A percentile compares a stretch with the other conserved stretches of the same genome.
These are phyloP conservation scores for Trypanosoma vivax DNA, from an alignment of 208 protist genomes.

Conservation along the genomic window DNA sequence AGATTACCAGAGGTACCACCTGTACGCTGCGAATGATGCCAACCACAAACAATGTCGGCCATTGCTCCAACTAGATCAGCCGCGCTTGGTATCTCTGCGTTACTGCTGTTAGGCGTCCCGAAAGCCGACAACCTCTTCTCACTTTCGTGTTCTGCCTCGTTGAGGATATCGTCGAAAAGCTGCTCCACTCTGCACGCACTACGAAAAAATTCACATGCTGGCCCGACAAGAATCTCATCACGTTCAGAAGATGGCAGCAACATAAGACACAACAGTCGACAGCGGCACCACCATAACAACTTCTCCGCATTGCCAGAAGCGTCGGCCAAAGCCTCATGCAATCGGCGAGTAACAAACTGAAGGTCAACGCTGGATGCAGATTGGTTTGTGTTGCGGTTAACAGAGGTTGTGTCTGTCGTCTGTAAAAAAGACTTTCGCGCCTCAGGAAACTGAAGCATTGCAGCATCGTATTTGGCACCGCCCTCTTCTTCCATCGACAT, in stretches of 20 bases:
- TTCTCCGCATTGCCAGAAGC: constrained; percentile 22
- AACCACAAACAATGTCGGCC: constrained; percentile 33
- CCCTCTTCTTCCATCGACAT: too few species aligned
- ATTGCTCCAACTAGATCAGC: constrained; percentile 49
- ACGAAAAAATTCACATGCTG: constrained; percentile 46
- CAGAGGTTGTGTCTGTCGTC: too few species aligned
- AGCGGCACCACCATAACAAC: constrained; percentile 79
- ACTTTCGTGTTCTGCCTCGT: constrained; percentile 9
- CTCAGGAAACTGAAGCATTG: constrained; percentile 15
- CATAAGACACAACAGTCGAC: constrained; percentile 53
- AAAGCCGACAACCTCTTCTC: background rate
- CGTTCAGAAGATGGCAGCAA: constrained; percentile 27
- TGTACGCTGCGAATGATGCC: constrained; percentile 10
- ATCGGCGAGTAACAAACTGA: constrained; percentile 7
- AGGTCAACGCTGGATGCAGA: constrained; percentile 3
- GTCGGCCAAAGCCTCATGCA: constrained; percentile 49
- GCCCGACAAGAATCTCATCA: constrained; percentile 33
- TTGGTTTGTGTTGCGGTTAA: too few species aligned
- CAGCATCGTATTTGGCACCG: too few species aligned
- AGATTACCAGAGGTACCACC: constrained; percentile 8
- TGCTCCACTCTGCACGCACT: constrained; percentile 46
- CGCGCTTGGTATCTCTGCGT: background rate
- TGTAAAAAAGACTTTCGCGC: constrained; percentile 8
- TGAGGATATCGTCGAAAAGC: constrained; percentile 21
- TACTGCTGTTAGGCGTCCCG: background rate